phyloP scores from a whole-genome alignment of 352 stramenopile genomes.

The Pythium coloratum region DNA sequence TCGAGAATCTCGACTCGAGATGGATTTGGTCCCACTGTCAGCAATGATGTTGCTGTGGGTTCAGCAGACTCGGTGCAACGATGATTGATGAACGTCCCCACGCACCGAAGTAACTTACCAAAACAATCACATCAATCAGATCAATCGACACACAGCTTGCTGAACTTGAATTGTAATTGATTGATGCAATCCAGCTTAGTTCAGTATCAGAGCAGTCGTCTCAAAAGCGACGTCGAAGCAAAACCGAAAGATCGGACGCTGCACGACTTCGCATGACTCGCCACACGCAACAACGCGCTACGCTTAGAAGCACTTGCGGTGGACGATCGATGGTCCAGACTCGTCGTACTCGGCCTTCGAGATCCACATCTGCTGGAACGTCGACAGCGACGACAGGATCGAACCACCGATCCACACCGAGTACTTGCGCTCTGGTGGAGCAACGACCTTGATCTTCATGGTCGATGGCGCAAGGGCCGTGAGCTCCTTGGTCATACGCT shows the following conservation, averaged over 20 bases:
- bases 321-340: slow-evolving; percentile 93
- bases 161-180: not conserved
- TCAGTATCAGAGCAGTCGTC: not conserved
- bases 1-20: not conserved
- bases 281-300: not conserved
- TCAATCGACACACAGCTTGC: not conserved
- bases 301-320: slow-evolving; percentile 93
- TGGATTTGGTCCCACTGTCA: not conserved
- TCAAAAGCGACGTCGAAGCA: not conserved
- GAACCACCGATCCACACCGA: slow-evolving; percentile 95
- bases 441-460: slow-evolving; percentile 96
- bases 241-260: not conserved
- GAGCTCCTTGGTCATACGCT: slow-evolving; percentile 91
- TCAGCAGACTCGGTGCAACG: not conserved
- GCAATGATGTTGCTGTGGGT: not conserved
- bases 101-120: not conserved
- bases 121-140: not conserved
- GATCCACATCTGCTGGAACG: slow-evolving; percentile 98
- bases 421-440: slow-evolving; percentile 90
- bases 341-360: slow-evolving; percentile 97
- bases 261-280: not conserved
- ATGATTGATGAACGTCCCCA: not conserved
- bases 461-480: slow-evolving; percentile 80
- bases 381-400: slow-evolving; percentile 94
- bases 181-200: not conserved